Evolutionary conservation across 257 asterid species (phyloP), one percentile per base, ranked within the genome.

Genomic region (Handroanthus guayacan): DNA sequence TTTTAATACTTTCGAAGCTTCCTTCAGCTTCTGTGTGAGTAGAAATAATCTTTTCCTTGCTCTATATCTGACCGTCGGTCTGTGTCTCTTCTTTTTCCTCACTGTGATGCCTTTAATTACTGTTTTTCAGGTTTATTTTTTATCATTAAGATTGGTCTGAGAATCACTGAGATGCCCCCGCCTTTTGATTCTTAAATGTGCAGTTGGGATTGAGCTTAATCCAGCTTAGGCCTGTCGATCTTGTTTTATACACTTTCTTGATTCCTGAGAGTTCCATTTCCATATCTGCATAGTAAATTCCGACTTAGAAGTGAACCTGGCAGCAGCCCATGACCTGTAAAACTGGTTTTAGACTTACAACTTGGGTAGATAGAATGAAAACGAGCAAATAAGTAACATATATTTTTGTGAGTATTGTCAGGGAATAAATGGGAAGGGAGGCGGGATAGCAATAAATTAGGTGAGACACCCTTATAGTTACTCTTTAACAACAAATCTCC

Each of bases 241-340:
- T 51, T 75, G 64, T 58, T 65, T 65, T 65, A 38, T 55, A 31
- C 63, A 61, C 50, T 67, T 58, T 20, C 50, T 14, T 1, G 34
- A 73, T 77, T 18, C 52, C 13, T 34, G 48, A 64, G 48, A 3
- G 5, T 50, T 20, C 1, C 62, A 50, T 14, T 37, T 2, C 48
- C 31, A 13, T 69, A 50, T 66, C 38, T 6, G 3, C 9, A 17
- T 5, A 36, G 9, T 63, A 25, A 36, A 36, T 69, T 43, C 41
- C 16, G 50, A 57, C 11, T n/a, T 44, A 51, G 25, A 1, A 17
- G 74, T 44, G 44, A 45, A 52, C 9, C 74, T 47, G 58, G 48
- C 43, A n/a, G 60, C 14, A 25, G 9, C 54, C 36, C 54, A 41
- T 11, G 67, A 36, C 41, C 38, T 61, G 37, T 69, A 47, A 11